These are phyloP conservation scores for Saccharomycopsis vini DNA, from an alignment of 805 yeast species.

Conservation along the genomic window DNA sequence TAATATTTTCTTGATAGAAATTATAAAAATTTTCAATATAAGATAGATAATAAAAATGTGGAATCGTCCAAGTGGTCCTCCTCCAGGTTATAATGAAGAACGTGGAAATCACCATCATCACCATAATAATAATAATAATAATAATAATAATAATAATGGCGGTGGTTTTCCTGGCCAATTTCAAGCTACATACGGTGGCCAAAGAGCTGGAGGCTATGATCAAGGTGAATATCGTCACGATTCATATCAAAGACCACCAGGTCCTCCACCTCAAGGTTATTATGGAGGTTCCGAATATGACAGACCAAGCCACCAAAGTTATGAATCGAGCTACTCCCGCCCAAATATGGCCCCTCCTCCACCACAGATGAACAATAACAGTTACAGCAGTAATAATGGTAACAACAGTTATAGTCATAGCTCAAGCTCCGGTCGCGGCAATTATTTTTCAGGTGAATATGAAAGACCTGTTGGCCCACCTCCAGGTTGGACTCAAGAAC, in stretches of 20 bases:
- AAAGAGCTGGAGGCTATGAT: conserved; percentile 8
- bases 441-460: neutral
- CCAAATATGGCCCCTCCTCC: conserved; percentile 1
- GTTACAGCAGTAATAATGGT: conserved; percentile 7
- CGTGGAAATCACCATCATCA: neutral
- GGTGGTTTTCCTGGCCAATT: neutral
- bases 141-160: neutral
- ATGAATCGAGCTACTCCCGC: neutral
- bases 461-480: conserved; percentile 19
- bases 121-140: too few relatives aligned
- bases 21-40: too few relatives aligned
- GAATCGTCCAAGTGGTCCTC: conserved; percentile 14
- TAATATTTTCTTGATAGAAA: too few relatives aligned
- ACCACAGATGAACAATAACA: conserved; percentile 2
- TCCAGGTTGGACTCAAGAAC: conserved; percentile 18
- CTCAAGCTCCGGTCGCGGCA: conserved; percentile 2
- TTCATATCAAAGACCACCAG: conserved; percentile 20
- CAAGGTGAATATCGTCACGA: conserved; percentile 2
- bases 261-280: conserved; percentile 23
- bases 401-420: conserved; percentile 6
- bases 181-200: neutral
- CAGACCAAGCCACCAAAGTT: neutral
- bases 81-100: conserved; percentile 10
- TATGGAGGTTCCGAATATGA: neutral
- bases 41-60: too few relatives aligned